Evolutionary conservation across 1,284 basidiomycete genomes (phyloP).

Genomic region (Sporisorium exsertum): DNA sequence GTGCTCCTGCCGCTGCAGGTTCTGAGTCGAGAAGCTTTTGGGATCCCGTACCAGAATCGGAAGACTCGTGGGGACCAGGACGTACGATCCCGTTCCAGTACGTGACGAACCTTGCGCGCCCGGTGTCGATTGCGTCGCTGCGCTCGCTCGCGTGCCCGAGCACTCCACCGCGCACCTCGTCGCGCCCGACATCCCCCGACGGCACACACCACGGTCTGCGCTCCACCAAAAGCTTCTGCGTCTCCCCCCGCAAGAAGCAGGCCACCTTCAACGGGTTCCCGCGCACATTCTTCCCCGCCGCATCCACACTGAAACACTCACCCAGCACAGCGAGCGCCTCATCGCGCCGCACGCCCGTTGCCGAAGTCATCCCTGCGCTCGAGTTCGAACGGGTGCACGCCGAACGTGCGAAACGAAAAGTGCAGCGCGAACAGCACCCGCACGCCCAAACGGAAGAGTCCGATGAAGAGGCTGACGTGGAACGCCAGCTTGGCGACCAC

Average conservation of each 20-base stretch:
- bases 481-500: conserved; percentile 23
- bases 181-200: conserved; percentile 21
- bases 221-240: conserved; percentile 26
- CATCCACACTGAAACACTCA: conserved; percentile 18
- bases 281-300: conserved; percentile 18
- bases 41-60: background rate
- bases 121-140: conserved; percentile 39
- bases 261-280: conserved; percentile 44
- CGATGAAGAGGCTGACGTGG: conserved; percentile 18
- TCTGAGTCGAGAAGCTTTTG: conserved; percentile 8
- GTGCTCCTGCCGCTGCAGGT: background rate
- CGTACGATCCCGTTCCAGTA: conserved; percentile 37
- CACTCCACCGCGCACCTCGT: conserved; percentile 40
- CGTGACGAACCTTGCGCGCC: conserved; percentile 35
- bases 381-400: conserved; percentile 22
- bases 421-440: background rate
- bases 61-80: conserved; percentile 4
- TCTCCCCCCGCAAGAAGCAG: conserved; percentile 24
- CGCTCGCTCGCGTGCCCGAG: conserved; percentile 33
- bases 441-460: background rate
- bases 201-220: conserved; percentile 24
- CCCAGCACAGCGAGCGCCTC: conserved; percentile 15
- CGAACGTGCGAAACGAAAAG: conserved; percentile 3
- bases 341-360: conserved; percentile 16
- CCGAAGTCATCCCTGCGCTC: conserved; percentile 22